A percentile compares a stretch with the other conserved stretches of the same genome.
These are phyloP conservation scores for Penicillium pulvis DNA, from an alignment of 495 filamentous ascomycete genomes.

Conservation along the genomic window DNA sequence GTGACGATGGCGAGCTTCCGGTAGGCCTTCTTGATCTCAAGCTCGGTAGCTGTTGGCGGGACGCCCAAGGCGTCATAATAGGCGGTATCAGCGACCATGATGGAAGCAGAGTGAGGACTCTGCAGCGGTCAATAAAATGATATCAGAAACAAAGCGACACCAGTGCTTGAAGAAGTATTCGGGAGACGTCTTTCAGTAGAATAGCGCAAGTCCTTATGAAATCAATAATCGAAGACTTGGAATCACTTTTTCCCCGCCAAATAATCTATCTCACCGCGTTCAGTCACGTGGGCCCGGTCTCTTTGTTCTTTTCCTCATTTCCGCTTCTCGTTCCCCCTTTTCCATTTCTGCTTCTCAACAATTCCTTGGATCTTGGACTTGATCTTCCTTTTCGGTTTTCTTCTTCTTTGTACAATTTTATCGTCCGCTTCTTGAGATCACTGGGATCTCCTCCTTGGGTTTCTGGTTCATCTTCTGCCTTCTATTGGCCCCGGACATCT, in stretches of 20 bases:
- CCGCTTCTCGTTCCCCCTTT: slow-evolving; percentile 8
- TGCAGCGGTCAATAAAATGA: neutral
- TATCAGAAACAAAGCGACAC: neutral
- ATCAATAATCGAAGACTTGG: neutral
- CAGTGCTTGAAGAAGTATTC: neutral
- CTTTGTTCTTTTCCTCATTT: slow-evolving; percentile 4
- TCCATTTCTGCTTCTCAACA: slow-evolving; percentile 5
- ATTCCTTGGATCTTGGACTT: slow-evolving; percentile 7
- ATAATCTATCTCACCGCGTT: slow-evolving; percentile 1
- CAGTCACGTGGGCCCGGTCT: neutral
- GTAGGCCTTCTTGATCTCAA: slow-evolving; percentile 99
- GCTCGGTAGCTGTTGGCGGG: slow-evolving; percentile 81
- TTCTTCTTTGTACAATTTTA: slow-evolving; percentile 11
- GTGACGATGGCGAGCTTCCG: slow-evolving; percentile 87
- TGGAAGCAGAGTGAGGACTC: slow-evolving; percentile 17
- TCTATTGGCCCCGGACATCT: slow-evolving; percentile 7
- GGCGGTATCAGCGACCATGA: slow-evolving; percentile 80
- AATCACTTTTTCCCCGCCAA: slow-evolving; percentile 4
- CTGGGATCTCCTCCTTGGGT: slow-evolving; percentile 3
- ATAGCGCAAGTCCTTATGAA: neutral
- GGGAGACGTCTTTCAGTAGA: neutral
- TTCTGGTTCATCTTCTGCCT: slow-evolving; percentile 7
- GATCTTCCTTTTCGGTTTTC: slow-evolving; percentile 7
- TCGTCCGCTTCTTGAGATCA: slow-evolving; percentile 2
- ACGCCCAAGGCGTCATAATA: slow-evolving; percentile 94